Conservation (phyloP, 169 alveolate species). For the Eimeria brunetti region DNA sequence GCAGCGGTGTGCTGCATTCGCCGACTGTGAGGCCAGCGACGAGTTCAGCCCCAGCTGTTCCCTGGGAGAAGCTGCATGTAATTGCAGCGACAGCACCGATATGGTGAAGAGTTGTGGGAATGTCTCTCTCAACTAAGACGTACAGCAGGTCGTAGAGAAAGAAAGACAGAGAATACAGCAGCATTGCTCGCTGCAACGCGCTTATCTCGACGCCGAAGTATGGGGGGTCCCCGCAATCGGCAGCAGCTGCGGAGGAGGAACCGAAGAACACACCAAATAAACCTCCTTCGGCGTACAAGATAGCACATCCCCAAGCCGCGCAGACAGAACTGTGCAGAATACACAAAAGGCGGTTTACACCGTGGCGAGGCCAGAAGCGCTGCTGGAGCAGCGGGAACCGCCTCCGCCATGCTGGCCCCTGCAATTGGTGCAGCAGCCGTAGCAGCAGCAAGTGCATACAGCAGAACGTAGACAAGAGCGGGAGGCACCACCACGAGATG, state of each 20-base stretch:
- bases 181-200: conserved; percentile 56
- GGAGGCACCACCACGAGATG: neutral
- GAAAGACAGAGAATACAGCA: conserved; percentile 73
- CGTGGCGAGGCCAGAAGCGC: conserved; percentile 63
- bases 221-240: neutral
- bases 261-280: neutral
- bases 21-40: conserved; percentile 67
- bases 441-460: neutral
- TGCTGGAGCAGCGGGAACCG: conserved; percentile 46
- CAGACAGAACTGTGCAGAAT: conserved; percentile 32
- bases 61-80: neutral
- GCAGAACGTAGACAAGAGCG: neutral
- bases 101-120: conserved; percentile 66
- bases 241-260: neutral
- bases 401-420: neutral
- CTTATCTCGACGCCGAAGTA: conserved; percentile 42
- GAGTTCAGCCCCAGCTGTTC: conserved; percentile 60
- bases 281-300: neutral
- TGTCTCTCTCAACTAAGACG: conserved; percentile 30
- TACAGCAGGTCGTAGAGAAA: conserved; percentile 75
- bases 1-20: conserved; percentile 81
- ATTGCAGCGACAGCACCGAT: conserved; percentile 30
- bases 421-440: neutral
- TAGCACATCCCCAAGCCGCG: conserved; percentile 5
- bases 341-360: conserved; percentile 53